Evolutionary conservation across 768 basidiomycete species (phyloP), one percentile per base, ranked within the genome.

Genomic region (Boletus tylopilopsis): DNA sequence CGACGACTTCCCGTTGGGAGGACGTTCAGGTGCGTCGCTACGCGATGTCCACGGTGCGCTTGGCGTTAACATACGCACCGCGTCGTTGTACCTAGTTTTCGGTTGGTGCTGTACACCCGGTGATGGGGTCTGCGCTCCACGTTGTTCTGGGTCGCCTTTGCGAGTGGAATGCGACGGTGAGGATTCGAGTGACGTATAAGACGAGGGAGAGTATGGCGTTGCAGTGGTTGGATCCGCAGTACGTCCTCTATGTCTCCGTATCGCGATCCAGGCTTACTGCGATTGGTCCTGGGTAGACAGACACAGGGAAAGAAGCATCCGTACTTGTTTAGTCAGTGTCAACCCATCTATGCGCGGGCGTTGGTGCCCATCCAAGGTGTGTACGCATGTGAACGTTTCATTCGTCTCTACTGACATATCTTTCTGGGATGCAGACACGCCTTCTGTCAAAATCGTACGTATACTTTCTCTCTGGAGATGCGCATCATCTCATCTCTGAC

Each of bases 151-250:
- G 76, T 1, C 49, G 59, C n/a, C 55, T 64, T 3, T 23, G 6
- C 21, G 22, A 21, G 2, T 29, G 34, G 9, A 81, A 76, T 13
- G 53, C 75, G 9, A 81, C 76, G 12, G 53, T 76, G 18, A 61
- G 69, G 4, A 66, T 91, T 47, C 69, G 72, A 24, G 76, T 90
- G 41, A 73, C 68, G 32, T 95, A 94, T 63, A 69, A 73, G 42
- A 94, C 93, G 0, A 90, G 86, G 12, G 69, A 79, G 8, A 84
- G 83, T 63, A 86, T 82, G 9, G 91, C 93, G 2, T 71, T 96
- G 21, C 92, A 94, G 51, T 95, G 91, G 91, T 75, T 94, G 18
- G 82, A 80, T 22, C 85, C 90, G 55, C 80, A 85, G 83, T 90
- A 63, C 36, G 75, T 66, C 52, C 9, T 35, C 18, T 35, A 0